Conservation (phyloP, 306 rosid genomes). For the Fragaria nilgerrensis region DNA sequence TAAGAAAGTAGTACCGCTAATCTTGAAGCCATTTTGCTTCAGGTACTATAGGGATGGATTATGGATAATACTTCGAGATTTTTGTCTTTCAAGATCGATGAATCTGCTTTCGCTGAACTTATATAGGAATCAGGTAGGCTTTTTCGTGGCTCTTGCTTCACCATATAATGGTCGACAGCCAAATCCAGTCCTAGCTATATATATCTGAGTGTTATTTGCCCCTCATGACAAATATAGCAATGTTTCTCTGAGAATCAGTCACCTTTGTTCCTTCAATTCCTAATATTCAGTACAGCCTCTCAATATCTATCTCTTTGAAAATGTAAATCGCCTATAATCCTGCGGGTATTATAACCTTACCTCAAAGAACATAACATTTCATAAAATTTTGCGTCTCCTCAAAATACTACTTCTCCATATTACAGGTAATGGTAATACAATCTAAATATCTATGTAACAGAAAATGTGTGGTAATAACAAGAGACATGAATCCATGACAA, state of each 20-base stretch:
- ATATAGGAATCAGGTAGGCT: neutral
- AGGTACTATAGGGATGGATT: neutral
- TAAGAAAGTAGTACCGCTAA: neutral
- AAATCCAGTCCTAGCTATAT: neutral
- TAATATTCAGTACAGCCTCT: neutral
- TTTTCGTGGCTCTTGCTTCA: constrained; percentile 1
- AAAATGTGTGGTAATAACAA: neutral
- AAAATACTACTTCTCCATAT: neutral
- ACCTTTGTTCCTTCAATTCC: neutral
- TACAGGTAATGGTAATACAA: neutral
- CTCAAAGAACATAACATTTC: neutral
- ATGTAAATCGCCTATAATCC: neutral
- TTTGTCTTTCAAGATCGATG: neutral
- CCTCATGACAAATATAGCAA: neutral
- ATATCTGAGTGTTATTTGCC: neutral
- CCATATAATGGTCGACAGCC: neutral
- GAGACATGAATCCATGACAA: neutral
- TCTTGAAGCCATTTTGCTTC: constrained; percentile 2
- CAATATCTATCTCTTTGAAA: neutral
- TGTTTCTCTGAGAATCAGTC: neutral
- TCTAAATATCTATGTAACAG: neutral
- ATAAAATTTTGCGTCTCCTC: neutral
- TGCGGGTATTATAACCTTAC: neutral
- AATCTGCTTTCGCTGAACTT: neutral
- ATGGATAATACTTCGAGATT: neutral